These are phyloP conservation scores for Vitis hybrid DNA, from an alignment of 177 flowering plant species.

Conservation along the genomic window DNA sequence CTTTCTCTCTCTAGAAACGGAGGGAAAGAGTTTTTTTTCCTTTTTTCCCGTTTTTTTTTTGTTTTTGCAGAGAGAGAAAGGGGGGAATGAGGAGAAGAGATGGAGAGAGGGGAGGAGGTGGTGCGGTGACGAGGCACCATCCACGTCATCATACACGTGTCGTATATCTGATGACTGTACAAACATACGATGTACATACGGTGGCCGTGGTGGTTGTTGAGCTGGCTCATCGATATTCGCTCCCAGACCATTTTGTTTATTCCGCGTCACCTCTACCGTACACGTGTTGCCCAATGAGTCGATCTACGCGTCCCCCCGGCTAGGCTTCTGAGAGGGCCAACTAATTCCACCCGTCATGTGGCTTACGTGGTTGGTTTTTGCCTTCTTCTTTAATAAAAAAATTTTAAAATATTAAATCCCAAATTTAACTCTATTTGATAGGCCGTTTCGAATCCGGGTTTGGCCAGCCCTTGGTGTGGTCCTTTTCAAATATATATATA, in stretches of 20 bases:
- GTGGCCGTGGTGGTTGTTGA: slow-evolving; percentile 37
- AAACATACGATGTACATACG: slow-evolving; percentile 19
- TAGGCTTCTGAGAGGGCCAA: slow-evolving; percentile 22
- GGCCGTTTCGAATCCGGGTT: slow-evolving; percentile 29
- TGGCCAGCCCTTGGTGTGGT: slow-evolving; percentile 1
- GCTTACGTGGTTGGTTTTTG: slow-evolving; percentile 42
- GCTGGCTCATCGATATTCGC: slow-evolving; percentile 43
- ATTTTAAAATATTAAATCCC: no score
- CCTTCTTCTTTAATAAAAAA: background rate
- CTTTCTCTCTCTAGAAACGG: slow-evolving; percentile 13
- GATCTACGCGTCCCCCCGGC: slow-evolving; percentile 34
- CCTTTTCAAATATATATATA: no score
- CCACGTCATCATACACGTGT: slow-evolving; percentile 74
- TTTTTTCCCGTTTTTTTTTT: background rate
- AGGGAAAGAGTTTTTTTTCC: slow-evolving; percentile 5
- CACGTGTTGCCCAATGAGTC: slow-evolving; percentile 35
- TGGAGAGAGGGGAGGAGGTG: slow-evolving; percentile 9
- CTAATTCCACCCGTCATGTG: slow-evolving; percentile 46
- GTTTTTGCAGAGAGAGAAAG: slow-evolving; percentile 9
- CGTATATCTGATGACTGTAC: background rate
- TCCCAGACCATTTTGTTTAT: slow-evolving; percentile 23
- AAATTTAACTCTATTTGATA: slow-evolving; percentile 28
- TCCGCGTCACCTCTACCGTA: slow-evolving; percentile 35
- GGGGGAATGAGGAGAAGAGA: slow-evolving; percentile 6
- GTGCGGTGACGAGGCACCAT: slow-evolving; percentile 44